Conservation (phyloP, 768 basidiomycete genomes). For the Serendipita indica region DNA sequence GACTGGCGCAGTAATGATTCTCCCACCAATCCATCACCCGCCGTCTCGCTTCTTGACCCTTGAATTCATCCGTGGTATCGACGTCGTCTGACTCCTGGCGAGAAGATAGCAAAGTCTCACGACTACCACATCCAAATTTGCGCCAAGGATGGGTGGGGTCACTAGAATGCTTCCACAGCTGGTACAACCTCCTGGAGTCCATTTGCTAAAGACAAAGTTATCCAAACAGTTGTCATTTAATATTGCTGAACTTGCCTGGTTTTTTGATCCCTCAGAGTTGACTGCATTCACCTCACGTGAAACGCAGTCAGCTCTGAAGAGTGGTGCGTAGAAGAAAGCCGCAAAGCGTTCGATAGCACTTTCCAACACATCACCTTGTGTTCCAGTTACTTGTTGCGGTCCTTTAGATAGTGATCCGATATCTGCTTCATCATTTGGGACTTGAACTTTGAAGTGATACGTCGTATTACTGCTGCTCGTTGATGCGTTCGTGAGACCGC, state of each 20-base stretch:
- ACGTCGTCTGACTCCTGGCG: no score
- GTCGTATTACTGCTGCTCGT: slow-evolving; percentile 87
- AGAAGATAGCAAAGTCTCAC: slow-evolving; percentile 21
- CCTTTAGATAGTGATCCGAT: no score
- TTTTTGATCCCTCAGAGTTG: slow-evolving; percentile 33
- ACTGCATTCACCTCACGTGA: slow-evolving; percentile 31
- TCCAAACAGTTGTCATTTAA: background rate
- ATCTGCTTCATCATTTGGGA: slow-evolving; percentile 40
- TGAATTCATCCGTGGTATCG: slow-evolving; percentile 13
- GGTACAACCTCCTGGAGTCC: slow-evolving; percentile 31
- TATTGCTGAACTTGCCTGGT: slow-evolving; percentile 16
- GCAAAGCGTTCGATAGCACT: slow-evolving; percentile 23
- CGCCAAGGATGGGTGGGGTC: slow-evolving; percentile 22
- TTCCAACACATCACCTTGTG: no score
- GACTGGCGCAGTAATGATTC: slow-evolving; percentile 17
- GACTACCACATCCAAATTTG: slow-evolving; percentile 28
- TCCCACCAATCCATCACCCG: slow-evolving; percentile 18
- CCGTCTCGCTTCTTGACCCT: slow-evolving; percentile 13
- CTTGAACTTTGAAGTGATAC: slow-evolving; percentile 63
- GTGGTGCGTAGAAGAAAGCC: slow-evolving; percentile 30
- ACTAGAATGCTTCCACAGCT: slow-evolving; percentile 29
- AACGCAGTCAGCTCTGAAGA: slow-evolving; percentile 26
- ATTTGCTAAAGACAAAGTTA: slow-evolving; percentile 17
- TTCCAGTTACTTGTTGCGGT: slow-evolving; percentile 8
- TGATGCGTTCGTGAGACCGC: slow-evolving; percentile 73